Percentiles rank a stretch among this genome's conserved stretches.
Evolutionary conservation across 306 rosid genomes (phyloP).

Genomic region (Acacia confusa): DNA sequence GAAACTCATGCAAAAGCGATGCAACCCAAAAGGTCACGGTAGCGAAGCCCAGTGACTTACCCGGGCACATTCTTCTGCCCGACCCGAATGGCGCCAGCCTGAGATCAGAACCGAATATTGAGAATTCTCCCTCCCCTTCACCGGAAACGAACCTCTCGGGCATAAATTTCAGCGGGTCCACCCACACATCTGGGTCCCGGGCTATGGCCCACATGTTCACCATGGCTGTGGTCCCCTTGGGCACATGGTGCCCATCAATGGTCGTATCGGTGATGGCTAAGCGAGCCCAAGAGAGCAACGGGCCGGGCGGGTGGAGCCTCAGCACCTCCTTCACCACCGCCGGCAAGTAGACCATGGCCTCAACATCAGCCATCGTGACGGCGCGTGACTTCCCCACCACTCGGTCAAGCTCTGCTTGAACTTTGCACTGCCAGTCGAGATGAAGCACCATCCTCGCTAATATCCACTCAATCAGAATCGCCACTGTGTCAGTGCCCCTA

Average conservation of each 20-base stretch:
- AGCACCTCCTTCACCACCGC: slow-evolving; percentile 71
- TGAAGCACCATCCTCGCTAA: slow-evolving; percentile 64
- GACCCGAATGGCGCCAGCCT: slow-evolving; percentile 77
- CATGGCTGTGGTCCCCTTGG: slow-evolving; percentile 64
- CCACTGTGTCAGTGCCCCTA: slow-evolving; percentile 73
- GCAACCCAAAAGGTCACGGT: slow-evolving; percentile 65
- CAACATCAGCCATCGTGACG: slow-evolving; percentile 51
- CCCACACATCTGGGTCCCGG: slow-evolving; percentile 61
- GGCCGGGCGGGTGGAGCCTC: slow-evolving; percentile 79
- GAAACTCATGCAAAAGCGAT: slow-evolving; percentile 52
- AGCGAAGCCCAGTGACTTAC: slow-evolving; percentile 55
- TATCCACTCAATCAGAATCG: slow-evolving; percentile 71
- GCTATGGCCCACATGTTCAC: slow-evolving; percentile 78
- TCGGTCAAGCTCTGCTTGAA: slow-evolving; percentile 53
- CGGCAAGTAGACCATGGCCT: slow-evolving; percentile 42
- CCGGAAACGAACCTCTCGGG: slow-evolving; percentile 50
- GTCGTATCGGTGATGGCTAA: slow-evolving; percentile 49
- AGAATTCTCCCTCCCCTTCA: slow-evolving; percentile 42
- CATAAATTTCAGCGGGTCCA: slow-evolving; percentile 49
- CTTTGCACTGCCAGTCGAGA: slow-evolving; percentile 47
- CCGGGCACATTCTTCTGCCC: slow-evolving; percentile 65
- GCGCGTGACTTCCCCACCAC: slow-evolving; percentile 55
- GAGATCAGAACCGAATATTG: slow-evolving; percentile 61
- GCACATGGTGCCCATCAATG: slow-evolving; percentile 68
- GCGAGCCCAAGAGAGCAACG: slow-evolving; percentile 87